Conservation (phyloP, 129 eudicot genomes). For the Artemisia annua region DNA sequence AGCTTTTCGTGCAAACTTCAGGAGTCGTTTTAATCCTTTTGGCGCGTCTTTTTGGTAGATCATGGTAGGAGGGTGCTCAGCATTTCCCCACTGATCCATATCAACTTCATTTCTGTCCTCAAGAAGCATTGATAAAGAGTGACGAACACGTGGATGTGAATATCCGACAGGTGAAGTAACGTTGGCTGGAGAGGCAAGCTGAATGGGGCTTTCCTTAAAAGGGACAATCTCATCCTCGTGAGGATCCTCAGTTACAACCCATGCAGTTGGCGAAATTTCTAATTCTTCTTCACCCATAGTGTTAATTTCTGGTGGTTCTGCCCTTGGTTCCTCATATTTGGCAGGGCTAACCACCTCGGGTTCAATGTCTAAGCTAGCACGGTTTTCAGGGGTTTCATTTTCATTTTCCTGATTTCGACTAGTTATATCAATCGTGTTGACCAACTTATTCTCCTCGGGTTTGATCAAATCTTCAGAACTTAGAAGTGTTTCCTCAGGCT, state of each 20-base stretch:
- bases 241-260: slow-evolving; percentile 81
- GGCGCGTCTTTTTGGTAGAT: slow-evolving; percentile 92
- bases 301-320: slow-evolving; percentile 31
- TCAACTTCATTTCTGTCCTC: slow-evolving; percentile 86
- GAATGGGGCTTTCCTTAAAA: slow-evolving; percentile 34
- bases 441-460: slow-evolving; percentile 42
- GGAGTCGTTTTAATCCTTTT: slow-evolving; percentile 83
- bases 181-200: slow-evolving; percentile 37
- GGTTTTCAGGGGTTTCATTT: slow-evolving; percentile 26
- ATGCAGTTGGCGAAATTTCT: slow-evolving; percentile 66
- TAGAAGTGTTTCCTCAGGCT: background rate
- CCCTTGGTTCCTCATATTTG: slow-evolving; percentile 33
- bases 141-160: slow-evolving; percentile 71
- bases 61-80: slow-evolving; percentile 80
- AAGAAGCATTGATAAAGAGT: slow-evolving; percentile 90
- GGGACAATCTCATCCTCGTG: slow-evolving; percentile 49
- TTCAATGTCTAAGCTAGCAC: slow-evolving; percentile 29
- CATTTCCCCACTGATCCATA: slow-evolving; percentile 81
- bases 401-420: slow-evolving; percentile 39
- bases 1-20: slow-evolving; percentile 90
- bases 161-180: slow-evolving; percentile 31
- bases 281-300: slow-evolving; percentile 49
- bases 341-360: slow-evolving; percentile 30
- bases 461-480: background rate
- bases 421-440: slow-evolving; percentile 37